phyloP scores from a whole-genome alignment of 192 early-diverging fungal species.

The Geosiphon pyriformis region DNA sequence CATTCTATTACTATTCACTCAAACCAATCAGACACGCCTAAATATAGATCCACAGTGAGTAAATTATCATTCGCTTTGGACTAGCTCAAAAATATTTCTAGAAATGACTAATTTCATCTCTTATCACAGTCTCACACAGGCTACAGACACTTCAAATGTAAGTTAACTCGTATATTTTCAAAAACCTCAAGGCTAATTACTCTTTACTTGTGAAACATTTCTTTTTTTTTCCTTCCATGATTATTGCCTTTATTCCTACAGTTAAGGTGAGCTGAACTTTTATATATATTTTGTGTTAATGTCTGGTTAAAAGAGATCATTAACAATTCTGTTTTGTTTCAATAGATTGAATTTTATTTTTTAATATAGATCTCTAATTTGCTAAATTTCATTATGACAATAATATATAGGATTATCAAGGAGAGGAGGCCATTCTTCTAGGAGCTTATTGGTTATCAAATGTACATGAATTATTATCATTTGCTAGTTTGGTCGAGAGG shows the following conservation, averaged over 20 bases:
- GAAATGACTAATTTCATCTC: background rate
- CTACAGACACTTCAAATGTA: slow-evolving; percentile 86
- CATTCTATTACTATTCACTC: slow-evolving; percentile 84
- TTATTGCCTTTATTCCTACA: no score
- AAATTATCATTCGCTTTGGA: background rate
- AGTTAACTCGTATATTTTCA: slow-evolving; percentile 13
- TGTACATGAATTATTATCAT: slow-evolving; percentile 88
- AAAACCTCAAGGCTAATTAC: no score
- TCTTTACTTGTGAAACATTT: no score
- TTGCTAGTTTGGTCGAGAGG: slow-evolving; percentile 72
- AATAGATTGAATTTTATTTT: no score
- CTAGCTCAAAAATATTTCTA: background rate
- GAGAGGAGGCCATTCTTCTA: slow-evolving; percentile 73
- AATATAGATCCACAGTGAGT: slow-evolving; percentile 79
- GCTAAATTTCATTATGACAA: background rate
- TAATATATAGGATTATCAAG: slow-evolving; percentile 54
- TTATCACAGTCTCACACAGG: slow-evolving; percentile 68
- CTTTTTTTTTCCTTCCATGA: no score
- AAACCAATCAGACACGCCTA: slow-evolving; percentile 74
- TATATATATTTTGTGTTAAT: no score
- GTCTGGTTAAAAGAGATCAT: no score
- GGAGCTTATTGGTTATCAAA: slow-evolving; percentile 98
- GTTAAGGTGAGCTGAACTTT: no score
- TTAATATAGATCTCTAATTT: background rate
- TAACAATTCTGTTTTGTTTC: no score